Evolutionary conservation across 495 filamentous ascomycete genomes (phyloP).

Genomic region (Trichocladium uniseriatum): DNA sequence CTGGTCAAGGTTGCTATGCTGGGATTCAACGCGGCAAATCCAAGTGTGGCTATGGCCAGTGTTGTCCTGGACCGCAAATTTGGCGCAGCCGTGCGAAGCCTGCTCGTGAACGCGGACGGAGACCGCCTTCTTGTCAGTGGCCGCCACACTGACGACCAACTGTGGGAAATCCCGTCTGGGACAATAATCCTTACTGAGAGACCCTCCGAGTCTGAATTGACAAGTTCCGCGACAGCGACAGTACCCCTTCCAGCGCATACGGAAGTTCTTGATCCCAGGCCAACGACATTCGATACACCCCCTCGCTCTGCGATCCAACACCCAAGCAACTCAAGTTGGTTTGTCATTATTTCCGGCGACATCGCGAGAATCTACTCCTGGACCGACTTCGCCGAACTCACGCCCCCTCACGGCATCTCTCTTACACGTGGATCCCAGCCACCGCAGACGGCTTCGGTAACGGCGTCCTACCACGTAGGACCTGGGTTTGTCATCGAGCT

Average conservation of each 20-base stretch:
- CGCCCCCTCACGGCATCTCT: background rate
- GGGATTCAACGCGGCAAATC: background rate
- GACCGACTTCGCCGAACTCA: constrained; percentile 15
- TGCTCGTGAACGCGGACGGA: constrained; percentile 11
- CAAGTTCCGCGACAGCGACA: no score
- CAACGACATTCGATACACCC: background rate
- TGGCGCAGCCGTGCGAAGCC: background rate
- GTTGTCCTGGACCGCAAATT: constrained; percentile 10
- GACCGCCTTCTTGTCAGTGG: constrained; percentile 18
- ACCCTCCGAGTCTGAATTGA: no score
- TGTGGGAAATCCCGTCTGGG: constrained; percentile 19
- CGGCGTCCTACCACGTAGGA: constrained; percentile 10
- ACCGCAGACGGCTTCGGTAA: no score
- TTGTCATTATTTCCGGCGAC: constrained; percentile 5
- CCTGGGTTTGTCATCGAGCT: constrained; percentile 10
- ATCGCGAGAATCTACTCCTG: constrained; percentile 17
- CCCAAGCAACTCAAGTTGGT: constrained; percentile 11
- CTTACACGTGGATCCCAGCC: background rate
- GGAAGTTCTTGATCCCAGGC: no score
- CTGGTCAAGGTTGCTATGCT: constrained; percentile 10
- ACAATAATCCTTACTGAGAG: background rate
- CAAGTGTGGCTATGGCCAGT: background rate
- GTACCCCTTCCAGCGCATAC: no score
- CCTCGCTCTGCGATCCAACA: constrained; percentile 7
- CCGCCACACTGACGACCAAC: constrained; percentile 1